Conservation (phyloP, 441 rosid genomes). For the Adansonia grandidieri region DNA sequence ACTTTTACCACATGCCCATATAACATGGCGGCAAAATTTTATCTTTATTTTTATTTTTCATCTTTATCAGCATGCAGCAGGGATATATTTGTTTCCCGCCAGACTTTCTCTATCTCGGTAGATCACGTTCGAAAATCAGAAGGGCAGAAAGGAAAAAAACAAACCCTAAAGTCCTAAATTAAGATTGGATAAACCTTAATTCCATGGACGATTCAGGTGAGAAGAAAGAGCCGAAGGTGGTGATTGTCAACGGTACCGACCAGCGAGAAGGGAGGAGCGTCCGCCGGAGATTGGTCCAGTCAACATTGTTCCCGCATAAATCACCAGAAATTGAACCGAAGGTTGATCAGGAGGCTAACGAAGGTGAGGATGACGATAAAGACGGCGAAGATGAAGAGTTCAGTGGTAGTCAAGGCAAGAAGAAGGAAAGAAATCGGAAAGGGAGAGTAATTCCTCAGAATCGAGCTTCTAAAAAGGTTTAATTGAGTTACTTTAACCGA, state of each 20-base stretch:
- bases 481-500: slow-evolving; percentile 18
- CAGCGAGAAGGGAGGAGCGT: slow-evolving; percentile 42
- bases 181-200: background rate
- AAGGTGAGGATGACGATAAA: slow-evolving; percentile 35
- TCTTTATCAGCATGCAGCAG: background rate
- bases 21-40: background rate
- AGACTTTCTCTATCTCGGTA: background rate
- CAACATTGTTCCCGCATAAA: slow-evolving; percentile 64
- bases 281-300: slow-evolving; percentile 75
- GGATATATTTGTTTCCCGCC: background rate
- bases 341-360: slow-evolving; percentile 38
- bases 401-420: slow-evolving; percentile 63
- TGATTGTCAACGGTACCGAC: slow-evolving; percentile 28
- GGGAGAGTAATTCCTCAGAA: slow-evolving; percentile 51
- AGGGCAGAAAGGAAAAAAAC: background rate
- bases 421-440: slow-evolving; percentile 49
- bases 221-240: slow-evolving; percentile 26
- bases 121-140: background rate
- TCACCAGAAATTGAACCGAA: slow-evolving; percentile 43
- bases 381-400: slow-evolving; percentile 43
- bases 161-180: background rate
- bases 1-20: background rate
- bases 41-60: too few relatives aligned
- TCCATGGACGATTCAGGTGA: slow-evolving; percentile 30
- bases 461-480: slow-evolving; percentile 55